Conservation (phyloP, 352 stramenopile genomes). For the Globisporangium cylindrosporum region DNA sequence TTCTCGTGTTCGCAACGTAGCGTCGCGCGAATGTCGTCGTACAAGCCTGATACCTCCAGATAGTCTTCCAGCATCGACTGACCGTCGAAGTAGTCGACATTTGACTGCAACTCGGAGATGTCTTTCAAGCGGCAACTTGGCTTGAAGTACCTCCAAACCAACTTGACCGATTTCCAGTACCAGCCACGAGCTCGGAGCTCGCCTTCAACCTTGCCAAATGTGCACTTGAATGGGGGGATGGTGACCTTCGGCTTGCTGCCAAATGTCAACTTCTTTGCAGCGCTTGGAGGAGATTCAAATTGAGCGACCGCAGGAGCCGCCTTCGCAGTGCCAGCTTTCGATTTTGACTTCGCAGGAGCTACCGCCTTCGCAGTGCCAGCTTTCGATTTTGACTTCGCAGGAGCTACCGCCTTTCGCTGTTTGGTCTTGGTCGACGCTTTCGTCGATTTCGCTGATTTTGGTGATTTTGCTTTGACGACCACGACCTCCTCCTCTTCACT, state of each 20-base stretch:
- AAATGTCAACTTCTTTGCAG: conserved; percentile 21
- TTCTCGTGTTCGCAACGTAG: conserved; percentile 39
- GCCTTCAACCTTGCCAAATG: conserved; percentile 55
- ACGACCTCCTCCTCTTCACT: conserved; percentile 15
- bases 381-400: conserved; percentile 1
- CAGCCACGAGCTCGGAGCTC: conserved; percentile 57
- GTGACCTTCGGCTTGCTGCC: conserved; percentile 2
- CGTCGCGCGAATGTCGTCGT: conserved; percentile 40
- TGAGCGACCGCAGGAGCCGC: neutral
- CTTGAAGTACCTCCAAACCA: conserved; percentile 57
- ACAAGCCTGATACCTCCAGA: conserved; percentile 31
- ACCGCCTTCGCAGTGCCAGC: conserved; percentile 2
- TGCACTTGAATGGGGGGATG: conserved; percentile 60
- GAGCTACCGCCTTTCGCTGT: conserved; percentile 1
- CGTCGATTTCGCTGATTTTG: conserved; percentile 1
- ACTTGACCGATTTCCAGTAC: conserved; percentile 48
- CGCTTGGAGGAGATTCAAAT: neutral
- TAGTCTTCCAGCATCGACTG: conserved; percentile 42
- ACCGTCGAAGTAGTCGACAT: conserved; percentile 55
- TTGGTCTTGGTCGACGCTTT: conserved; percentile 7
- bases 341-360: neutral
- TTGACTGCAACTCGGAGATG: conserved; percentile 19
- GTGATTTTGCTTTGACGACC: neutral
- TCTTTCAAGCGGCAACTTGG: conserved; percentile 21
- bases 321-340: conserved; percentile 1